Evolutionary conservation across 345 rosid species (phyloP).

Genomic region (Pistacia atlantica): DNA sequence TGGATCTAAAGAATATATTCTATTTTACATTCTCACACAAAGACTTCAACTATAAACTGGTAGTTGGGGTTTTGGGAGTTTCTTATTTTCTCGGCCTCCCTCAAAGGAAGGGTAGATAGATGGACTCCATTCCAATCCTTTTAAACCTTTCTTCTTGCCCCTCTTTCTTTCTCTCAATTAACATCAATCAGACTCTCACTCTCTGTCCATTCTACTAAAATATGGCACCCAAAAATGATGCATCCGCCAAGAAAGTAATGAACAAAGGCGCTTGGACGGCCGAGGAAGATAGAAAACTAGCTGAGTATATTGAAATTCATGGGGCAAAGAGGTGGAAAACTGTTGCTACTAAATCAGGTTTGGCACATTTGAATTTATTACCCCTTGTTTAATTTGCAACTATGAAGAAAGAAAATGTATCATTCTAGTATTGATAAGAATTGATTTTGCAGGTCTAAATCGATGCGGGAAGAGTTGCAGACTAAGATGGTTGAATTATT

Average conservation of each 20-base stretch:
- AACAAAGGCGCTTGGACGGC: conserved; percentile 65
- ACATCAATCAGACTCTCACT: background rate
- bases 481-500: conserved; percentile 64
- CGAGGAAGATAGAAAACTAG: conserved; percentile 59
- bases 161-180: background rate
- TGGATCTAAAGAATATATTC: background rate
- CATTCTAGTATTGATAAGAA: background rate
- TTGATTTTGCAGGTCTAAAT: conserved; percentile 41
- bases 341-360: conserved; percentile 57
- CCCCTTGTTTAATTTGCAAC: background rate
- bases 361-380: background rate
- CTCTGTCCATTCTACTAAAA: background rate
- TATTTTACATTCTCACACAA: conserved; percentile 11
- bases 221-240: conserved; percentile 46
- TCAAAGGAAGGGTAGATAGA: conserved; percentile 49
- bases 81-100: background rate
- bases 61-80: conserved; percentile 38
- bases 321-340: conserved; percentile 67
- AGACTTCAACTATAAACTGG: conserved; percentile 17
- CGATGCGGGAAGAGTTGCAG: conserved; percentile 71
- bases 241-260: conserved; percentile 33
- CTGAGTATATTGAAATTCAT: conserved; percentile 48
- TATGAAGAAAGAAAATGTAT: background rate
- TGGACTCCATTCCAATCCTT: conserved; percentile 13
- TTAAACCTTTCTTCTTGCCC: background rate